A percentile compares a stretch with the other conserved stretches of the same genome.
These are phyloP conservation scores for Chionographis japonica DNA, from an alignment of 106 monocot genomes.

Conservation along the genomic window DNA sequence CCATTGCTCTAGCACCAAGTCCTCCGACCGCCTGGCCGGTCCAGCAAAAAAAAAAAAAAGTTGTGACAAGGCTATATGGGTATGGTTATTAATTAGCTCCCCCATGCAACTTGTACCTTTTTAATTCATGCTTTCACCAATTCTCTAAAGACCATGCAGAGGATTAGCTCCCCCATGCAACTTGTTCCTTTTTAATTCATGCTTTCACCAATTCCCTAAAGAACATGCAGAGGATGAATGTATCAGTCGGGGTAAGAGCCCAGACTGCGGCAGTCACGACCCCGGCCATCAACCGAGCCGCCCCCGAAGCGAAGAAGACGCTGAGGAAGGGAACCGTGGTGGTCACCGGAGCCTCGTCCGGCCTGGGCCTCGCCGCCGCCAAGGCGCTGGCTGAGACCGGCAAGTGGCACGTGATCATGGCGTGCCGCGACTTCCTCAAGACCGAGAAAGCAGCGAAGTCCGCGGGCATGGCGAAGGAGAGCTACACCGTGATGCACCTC, in stretches of 20 bases:
- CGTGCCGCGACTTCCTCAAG: conserved; percentile 96
- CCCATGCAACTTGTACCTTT: too few species aligned
- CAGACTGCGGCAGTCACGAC: conserved; percentile 41
- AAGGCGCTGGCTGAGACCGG: conserved; percentile 84
- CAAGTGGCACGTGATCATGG: conserved; percentile 90
- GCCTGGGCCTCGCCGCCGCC: conserved; percentile 87
- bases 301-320: conserved; percentile 61
- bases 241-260: conserved; percentile 41
- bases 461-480: conserved; percentile 80
- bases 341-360: conserved; percentile 89
- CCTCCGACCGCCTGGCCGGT: too few species aligned
- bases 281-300: conserved; percentile 34
- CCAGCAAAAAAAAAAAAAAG: too few species aligned
- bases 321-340: conserved; percentile 74
- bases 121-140: too few species aligned
- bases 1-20: too few species aligned
- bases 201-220: neutral
- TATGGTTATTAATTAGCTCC: neutral
- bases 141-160: too few species aligned
- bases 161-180: too few species aligned
- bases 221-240: conserved; percentile 23
- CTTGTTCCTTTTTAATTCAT: neutral
- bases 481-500: conserved; percentile 80
- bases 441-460: conserved; percentile 83
- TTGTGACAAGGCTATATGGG: neutral